Conservation (phyloP, 169 alveolate species). For the Cryptosporidium bovis region DNA sequence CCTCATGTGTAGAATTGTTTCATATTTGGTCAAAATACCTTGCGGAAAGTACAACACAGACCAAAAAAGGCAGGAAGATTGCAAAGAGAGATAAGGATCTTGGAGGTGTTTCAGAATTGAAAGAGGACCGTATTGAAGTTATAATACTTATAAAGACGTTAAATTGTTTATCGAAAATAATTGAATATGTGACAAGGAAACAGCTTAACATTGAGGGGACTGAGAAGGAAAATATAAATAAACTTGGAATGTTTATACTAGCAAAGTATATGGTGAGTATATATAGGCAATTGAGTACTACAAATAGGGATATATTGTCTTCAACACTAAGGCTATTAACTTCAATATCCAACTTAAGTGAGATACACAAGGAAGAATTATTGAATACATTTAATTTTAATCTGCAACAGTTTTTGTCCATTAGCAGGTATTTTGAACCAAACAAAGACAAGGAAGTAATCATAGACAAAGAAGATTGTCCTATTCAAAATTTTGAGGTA, state of each 20-base stretch:
- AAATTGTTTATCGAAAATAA: conserved; percentile 16
- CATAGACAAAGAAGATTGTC: neutral
- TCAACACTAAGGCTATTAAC: conserved; percentile 44
- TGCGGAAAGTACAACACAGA: conserved; percentile 27
- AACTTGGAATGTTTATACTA: conserved; percentile 20
- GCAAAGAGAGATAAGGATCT: neutral
- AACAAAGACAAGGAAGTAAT: conserved; percentile 4
- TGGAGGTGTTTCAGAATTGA: neutral
- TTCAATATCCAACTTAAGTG: conserved; percentile 17
- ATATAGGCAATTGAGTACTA: conserved; percentile 46
- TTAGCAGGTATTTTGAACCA: conserved; percentile 21
- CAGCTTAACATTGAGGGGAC: neutral
- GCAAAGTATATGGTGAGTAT: conserved; percentile 10
- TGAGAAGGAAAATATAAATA: conserved; percentile 9
- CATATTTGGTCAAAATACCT: conserved; percentile 52
- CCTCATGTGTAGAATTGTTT: conserved; percentile 40
- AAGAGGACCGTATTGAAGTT: conserved; percentile 36
- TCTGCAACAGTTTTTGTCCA: conserved; percentile 17
- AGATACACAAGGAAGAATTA: conserved; percentile 24
- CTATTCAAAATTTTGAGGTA: neutral
- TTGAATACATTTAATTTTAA: conserved; percentile 25
- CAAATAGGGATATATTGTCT: conserved; percentile 4
- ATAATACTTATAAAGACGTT: conserved; percentile 7
- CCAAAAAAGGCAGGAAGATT: neutral
- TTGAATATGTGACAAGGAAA: neutral